Base-by-base conservation (phyloP, 2,329 filamentous ascomycete genomes). In the Dothidotthia symphoricarpi region DNA sequence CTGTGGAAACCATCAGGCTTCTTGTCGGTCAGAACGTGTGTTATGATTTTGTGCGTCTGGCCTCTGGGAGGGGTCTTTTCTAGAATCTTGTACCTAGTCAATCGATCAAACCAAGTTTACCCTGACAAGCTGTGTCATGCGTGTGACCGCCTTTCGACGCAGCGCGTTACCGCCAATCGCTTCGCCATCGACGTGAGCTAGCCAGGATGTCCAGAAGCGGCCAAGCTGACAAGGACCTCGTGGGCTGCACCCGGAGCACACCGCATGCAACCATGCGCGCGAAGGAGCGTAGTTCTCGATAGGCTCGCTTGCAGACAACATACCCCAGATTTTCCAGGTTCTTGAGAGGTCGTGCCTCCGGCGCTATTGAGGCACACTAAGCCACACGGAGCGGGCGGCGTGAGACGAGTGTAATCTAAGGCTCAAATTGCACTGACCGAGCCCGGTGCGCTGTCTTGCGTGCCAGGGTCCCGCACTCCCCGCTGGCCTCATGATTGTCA, bases 1-100 rank as follows among this genome's bases (percentile, higher is more conserved):
- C 86, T 2, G 87, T 91, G 4, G 86, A 93, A 68, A 91, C 83
- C 32, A 68, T 93, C 38, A 75, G 87, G 50, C 66, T 90, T 42
- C 74, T 94, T 16, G 85, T 91, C 9, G 88, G 88, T 8, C 86
- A 93, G 69, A 93, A 93, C 62, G 86, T 93, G 39, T 86, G 85
- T 5, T 91, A 88, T 67, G 89, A 86, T 67, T 94, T 94, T 70
- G 88, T 93, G 28, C 76, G 86, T 32, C 72, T 93, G 60, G 86
- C 87, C 26, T 77, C 75, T 48, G 80, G 79, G 16, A 68, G 77
- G 52, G 75, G 74, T 14, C 55, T 80, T 47, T 77, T 73, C 53
- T 75, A 68, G 49, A 44, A 22, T 22, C 19, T 6, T 22, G 19
- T 22, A 22, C 5, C 5, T 22, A 22, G 19, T 22, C 19, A 22